Evolutionary conservation across 805 yeast species (phyloP).

Genomic region (Saturnispora zaruensis): DNA sequence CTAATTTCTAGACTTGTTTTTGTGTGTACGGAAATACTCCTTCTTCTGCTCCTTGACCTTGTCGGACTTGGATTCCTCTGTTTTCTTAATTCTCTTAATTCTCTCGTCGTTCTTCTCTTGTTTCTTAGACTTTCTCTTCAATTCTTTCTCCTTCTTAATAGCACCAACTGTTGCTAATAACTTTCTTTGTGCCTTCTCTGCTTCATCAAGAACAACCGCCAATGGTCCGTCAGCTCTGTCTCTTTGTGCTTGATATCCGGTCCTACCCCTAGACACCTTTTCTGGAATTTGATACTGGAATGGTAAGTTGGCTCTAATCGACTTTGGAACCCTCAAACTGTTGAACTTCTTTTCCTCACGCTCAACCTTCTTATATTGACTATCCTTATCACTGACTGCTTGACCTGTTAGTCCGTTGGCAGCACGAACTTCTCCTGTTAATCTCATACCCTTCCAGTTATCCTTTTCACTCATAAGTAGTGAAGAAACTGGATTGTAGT

Average conservation of each 20-base stretch:
- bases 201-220: slow-evolving; percentile 88
- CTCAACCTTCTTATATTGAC: slow-evolving; percentile 62
- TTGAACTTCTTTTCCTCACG: slow-evolving; percentile 80
- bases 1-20: slow-evolving; percentile 7
- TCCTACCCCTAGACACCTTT: slow-evolving; percentile 80
- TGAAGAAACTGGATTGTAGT: slow-evolving; percentile 95
- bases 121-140: slow-evolving; percentile 65
- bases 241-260: slow-evolving; percentile 75
- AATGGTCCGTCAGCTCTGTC: slow-evolving; percentile 7
- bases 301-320: slow-evolving; percentile 71
- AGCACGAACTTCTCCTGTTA: slow-evolving; percentile 90
- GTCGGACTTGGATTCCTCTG: slow-evolving; percentile 59
- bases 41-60: slow-evolving; percentile 80
- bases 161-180: slow-evolving; percentile 83
- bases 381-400: slow-evolving; percentile 49
- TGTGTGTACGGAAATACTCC: slow-evolving; percentile 65
- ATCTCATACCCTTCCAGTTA: slow-evolving; percentile 94
- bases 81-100: slow-evolving; percentile 66
- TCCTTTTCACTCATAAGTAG: slow-evolving; percentile 65
- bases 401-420: slow-evolving; percentile 43
- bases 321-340: slow-evolving; percentile 76
- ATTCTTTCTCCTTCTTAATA: slow-evolving; percentile 75
- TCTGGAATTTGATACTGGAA: slow-evolving; percentile 84
- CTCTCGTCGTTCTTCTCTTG: slow-evolving; percentile 66
- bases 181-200: slow-evolving; percentile 87